Evolutionary conservation across 208 protist genomes (phyloP).

Genomic region (Wallacemonas sp.): DNA sequence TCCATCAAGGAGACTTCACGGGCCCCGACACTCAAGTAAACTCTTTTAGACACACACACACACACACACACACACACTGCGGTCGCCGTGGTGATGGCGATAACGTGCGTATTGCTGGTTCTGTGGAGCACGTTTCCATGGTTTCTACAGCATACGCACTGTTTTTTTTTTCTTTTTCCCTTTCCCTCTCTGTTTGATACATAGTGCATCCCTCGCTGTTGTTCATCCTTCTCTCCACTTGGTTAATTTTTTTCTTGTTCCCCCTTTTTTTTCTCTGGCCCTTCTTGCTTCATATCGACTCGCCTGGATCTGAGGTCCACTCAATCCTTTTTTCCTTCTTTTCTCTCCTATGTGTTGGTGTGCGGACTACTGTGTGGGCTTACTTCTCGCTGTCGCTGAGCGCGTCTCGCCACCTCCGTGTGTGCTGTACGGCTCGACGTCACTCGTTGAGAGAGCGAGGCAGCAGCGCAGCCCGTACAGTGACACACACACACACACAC

Average conservation of each 20-base stretch:
- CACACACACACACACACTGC: too few relatives aligned
- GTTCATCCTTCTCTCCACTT: background rate
- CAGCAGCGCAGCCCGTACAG: too few relatives aligned
- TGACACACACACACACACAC: too few relatives aligned
- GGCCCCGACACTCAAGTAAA: background rate
- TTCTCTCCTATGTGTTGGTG: background rate
- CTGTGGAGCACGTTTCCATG: constrained; percentile 10
- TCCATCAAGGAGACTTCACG: background rate
- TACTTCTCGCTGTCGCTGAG: too few relatives aligned
- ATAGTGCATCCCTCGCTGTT: background rate
- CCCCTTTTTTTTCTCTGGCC: constrained; percentile 17
- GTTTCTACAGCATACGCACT: background rate
- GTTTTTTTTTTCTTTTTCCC: background rate
- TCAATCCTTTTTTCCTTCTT: constrained; percentile 24
- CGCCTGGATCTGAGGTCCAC: too few relatives aligned
- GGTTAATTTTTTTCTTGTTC: constrained; percentile 2
- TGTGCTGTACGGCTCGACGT: too few relatives aligned
- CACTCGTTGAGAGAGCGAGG: too few relatives aligned
- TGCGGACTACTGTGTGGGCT: background rate
- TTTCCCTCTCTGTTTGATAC: background rate
- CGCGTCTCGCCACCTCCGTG: too few relatives aligned
- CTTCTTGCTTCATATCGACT: constrained; percentile 16
- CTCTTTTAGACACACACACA: too few relatives aligned
- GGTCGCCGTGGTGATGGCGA: too few relatives aligned
- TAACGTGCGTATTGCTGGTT: too few relatives aligned